Conservation (phyloP, 345 rosid species). For the Gossypium raimondii region DNA sequence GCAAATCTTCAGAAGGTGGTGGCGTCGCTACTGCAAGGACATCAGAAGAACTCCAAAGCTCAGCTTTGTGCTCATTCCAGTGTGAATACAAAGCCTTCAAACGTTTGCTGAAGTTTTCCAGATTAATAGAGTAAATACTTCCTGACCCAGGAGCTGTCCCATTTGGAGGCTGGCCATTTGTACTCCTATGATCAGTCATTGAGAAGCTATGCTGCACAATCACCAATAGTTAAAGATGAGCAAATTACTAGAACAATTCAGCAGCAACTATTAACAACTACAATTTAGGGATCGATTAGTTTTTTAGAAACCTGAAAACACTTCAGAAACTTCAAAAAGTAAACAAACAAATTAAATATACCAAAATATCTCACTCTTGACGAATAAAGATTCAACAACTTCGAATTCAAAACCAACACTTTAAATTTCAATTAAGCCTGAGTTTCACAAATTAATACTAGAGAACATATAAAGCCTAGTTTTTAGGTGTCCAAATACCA, state of each 20-base stretch:
- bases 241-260: background rate
- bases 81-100: slow-evolving; percentile 57
- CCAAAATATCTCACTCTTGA: background rate
- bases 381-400: background rate
- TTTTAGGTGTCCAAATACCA: background rate
- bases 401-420: background rate
- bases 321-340: background rate
- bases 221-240: background rate
- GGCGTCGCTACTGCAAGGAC: slow-evolving; percentile 76
- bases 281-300: background rate
- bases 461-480: background rate
- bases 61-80: slow-evolving; percentile 55
- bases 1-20: slow-evolving; percentile 75
- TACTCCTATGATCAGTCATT: slow-evolving; percentile 70
- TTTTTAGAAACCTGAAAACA: background rate
- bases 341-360: background rate
- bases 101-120: slow-evolving; percentile 54
- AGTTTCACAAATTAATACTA: background rate
- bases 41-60: slow-evolving; percentile 66
- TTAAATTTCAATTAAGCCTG: background rate
- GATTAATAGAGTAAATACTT: slow-evolving; percentile 48
- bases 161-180: slow-evolving; percentile 40
- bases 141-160: slow-evolving; percentile 38
- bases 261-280: background rate
- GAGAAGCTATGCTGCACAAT: slow-evolving; percentile 7